Evolutionary conservation across 2,329 filamentous ascomycete genomes (phyloP).

Genomic region (Sphaceloma murrayae): DNA sequence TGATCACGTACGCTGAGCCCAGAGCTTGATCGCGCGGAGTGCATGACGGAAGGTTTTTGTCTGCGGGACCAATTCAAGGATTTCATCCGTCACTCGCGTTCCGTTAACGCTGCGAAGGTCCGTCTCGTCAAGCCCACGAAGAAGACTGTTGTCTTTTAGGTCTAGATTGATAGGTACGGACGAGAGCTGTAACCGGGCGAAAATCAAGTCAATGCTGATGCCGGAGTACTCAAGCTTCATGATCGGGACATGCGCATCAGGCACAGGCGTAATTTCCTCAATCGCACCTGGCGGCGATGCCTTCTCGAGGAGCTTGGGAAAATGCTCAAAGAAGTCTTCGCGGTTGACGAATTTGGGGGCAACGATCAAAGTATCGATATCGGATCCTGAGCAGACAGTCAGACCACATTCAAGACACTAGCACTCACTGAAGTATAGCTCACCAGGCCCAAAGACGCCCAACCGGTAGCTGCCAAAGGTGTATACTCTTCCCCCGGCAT

Average conservation of each 20-base stretch:
- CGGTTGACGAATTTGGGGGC: constrained; percentile 81
- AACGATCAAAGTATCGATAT: constrained; percentile 94
- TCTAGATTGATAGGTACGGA: constrained; percentile 51
- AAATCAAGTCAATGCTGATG: constrained; percentile 90
- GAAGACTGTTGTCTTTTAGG: constrained; percentile 71
- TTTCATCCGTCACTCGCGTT: constrained; percentile 87
- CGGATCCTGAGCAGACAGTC: too few species aligned
- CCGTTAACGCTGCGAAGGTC: constrained; percentile 88
- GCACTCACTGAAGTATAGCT: too few species aligned
- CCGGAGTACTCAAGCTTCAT: constrained; percentile 90
- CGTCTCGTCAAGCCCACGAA: constrained; percentile 76
- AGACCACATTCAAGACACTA: too few species aligned
- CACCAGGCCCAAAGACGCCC: constrained; percentile 78
- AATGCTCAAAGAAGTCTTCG: constrained; percentile 85
- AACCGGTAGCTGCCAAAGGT: constrained; percentile 93
- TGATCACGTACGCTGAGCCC: constrained; percentile 89
- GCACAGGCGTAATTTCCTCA: constrained; percentile 73
- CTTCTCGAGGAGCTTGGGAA: constrained; percentile 67
- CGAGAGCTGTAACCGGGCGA: constrained; percentile 35
- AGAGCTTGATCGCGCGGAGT: constrained; percentile 85
- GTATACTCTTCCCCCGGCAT: constrained; percentile 84
- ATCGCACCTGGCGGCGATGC: constrained; percentile 72
- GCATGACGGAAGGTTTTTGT: constrained; percentile 82
- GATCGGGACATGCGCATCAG: constrained; percentile 88
- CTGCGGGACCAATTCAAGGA: constrained; percentile 79